Evolutionary conservation across 139 green algal species (phyloP).

Genomic region (Chlamydomonas urium): DNA sequence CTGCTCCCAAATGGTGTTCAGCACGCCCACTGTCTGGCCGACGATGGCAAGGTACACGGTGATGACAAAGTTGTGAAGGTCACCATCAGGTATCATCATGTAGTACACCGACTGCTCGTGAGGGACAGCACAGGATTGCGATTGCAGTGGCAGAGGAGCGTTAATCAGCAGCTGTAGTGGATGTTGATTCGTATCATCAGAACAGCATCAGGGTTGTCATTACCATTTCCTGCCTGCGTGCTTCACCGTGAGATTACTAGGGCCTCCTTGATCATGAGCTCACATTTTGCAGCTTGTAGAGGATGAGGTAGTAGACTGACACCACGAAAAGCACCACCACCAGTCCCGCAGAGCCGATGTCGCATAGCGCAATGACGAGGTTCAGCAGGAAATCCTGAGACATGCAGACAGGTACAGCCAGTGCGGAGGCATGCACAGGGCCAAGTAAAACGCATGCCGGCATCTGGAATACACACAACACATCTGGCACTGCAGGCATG

Average conservation of each 20-base stretch:
- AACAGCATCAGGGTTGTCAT: no score
- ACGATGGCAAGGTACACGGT: slow-evolving; percentile 52
- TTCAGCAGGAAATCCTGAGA: slow-evolving; percentile 33
- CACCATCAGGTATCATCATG: slow-evolving; percentile 37
- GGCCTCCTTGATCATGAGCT: no score
- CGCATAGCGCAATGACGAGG: slow-evolving; percentile 16
- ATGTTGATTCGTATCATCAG: no score
- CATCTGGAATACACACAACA: neutral
- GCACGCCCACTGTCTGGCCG: slow-evolving; percentile 41
- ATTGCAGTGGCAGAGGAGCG: no score
- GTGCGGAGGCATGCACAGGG: neutral
- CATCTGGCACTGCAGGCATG: neutral
- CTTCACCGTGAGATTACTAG: no score
- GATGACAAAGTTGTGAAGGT: slow-evolving; percentile 51
- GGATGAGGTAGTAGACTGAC: slow-evolving; percentile 54
- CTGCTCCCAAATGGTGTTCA: slow-evolving; percentile 36
- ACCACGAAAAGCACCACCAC: slow-evolving; percentile 40
- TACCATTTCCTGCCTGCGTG: no score
- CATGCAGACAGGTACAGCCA: neutral
- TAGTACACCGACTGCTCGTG: slow-evolving; percentile 33
- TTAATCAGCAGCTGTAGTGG: no score
- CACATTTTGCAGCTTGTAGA: slow-evolving; percentile 57
- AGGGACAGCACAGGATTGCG: no score
- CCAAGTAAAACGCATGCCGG: no score
- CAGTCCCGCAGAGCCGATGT: slow-evolving; percentile 34